Evolutionary conservation across 305 asterid genomes (phyloP), one percentile per base, ranked within the genome.

Genomic region (Fraxinus greggii): DNA sequence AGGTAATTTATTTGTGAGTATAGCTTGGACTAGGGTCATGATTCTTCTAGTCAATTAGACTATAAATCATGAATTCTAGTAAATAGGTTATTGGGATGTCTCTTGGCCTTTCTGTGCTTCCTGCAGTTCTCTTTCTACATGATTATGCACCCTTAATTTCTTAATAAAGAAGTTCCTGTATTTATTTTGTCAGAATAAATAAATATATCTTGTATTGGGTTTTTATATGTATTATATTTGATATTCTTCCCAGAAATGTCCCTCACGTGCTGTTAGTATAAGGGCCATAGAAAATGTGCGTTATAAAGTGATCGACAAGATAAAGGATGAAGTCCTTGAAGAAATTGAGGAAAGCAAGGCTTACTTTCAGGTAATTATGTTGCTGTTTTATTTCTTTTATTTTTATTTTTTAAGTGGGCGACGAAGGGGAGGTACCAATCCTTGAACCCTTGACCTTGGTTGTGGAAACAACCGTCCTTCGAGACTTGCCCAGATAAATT

Each of bases 291-390:
- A 94, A 84, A 80, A 90, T 42, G 93, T 86, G 87, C 90, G 93
- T 36, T 95, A 90, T 89, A 91, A 88, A 90, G 98, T 95, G 76
- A 89, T 93, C 79, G 92, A 93, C 88, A 82, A 84, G 88, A 88
- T 80, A 84, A 95, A 83, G 79, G 82, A 91, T 73, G 94, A 93
- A 89, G 90, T 91, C 84, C 91, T 95, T 70, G 99, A 95, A 93
- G 99, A 95, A 89, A 90, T 95, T 86, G 99, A 95, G 87, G 99
- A 95, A 86, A 93, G 98, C 92, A 91, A 81, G 88, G 97, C 98
- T 82, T 94, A 94, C 89, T 95, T 95, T 88, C 98, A 95, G 97
- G 99, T 92, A 79, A 83, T 84, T 45, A 79, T 56, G 80, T 26
- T 61, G 77, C 78, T 63, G 72, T 63, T 51, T 51, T 51, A 51